Percentiles rank a stretch among this genome's conserved stretches.
phyloP scores from a whole-genome alignment of 768 basidiomycete genomes.

The Pholiota molesta region DNA sequence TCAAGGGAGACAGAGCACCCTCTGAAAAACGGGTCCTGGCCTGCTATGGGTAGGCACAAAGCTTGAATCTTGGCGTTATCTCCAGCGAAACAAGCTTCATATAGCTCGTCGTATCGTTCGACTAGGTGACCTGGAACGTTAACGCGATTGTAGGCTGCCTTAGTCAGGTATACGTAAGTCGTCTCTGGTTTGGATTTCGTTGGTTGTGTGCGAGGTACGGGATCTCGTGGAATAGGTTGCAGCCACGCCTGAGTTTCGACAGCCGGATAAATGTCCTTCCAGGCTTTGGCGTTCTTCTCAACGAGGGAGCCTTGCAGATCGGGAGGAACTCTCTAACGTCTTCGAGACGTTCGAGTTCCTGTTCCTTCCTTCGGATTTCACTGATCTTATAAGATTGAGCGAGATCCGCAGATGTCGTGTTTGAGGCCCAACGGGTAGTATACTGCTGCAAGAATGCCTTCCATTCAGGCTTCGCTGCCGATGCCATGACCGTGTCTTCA shows the following conservation, averaged over 20 bases:
- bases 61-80: slow-evolving; percentile 52
- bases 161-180: slow-evolving; percentile 4
- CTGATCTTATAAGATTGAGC: slow-evolving; percentile 5
- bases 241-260: slow-evolving; percentile 16
- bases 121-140: slow-evolving; percentile 37
- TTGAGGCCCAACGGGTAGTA: neutral
- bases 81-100: slow-evolving; percentile 56
- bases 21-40: slow-evolving; percentile 18
- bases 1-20: slow-evolving; percentile 34
- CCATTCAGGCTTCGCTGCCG: slow-evolving; percentile 11
- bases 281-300: slow-evolving; percentile 42
- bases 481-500: slow-evolving; percentile 3
- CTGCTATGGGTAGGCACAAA: slow-evolving; percentile 52
- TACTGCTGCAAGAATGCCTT: slow-evolving; percentile 16
- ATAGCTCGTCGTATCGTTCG: slow-evolving; percentile 53
- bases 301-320: slow-evolving; percentile 36
- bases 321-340: slow-evolving; percentile 35
- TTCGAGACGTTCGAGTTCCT: slow-evolving; percentile 22
- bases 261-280: slow-evolving; percentile 41
- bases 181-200: neutral
- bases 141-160: slow-evolving; percentile 24
- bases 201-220: no score
- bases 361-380: slow-evolving; percentile 14
- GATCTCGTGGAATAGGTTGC: neutral
- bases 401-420: neutral